Conservation (phyloP, 2,329 filamentous ascomycete genomes). For the Alternaria arborescens region DNA sequence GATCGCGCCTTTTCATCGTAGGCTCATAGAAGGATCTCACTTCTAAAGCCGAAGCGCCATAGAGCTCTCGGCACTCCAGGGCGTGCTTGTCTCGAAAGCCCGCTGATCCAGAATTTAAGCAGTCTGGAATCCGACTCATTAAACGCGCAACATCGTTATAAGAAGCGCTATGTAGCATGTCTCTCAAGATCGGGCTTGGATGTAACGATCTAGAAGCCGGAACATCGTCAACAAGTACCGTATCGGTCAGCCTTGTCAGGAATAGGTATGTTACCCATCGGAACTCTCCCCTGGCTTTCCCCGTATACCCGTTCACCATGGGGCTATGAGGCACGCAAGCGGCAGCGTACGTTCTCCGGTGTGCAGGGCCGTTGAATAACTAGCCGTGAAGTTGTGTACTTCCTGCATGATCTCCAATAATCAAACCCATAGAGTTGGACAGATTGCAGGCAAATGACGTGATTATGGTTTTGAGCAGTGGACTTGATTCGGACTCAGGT, state of each 20-base stretch:
- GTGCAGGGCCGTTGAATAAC: slow-evolving; percentile 7
- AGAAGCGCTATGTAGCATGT: neutral
- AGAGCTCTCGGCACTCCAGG: neutral
- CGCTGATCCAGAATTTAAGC: neutral
- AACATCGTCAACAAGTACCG: neutral
- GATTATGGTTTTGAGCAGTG: neutral
- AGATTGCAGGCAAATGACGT: slow-evolving; percentile 1
- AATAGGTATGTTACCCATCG: slow-evolving; percentile 14
- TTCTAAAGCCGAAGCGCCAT: neutral
- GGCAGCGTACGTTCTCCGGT: slow-evolving; percentile 8
- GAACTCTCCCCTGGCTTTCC: slow-evolving; percentile 11
- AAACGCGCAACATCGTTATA: neutral
- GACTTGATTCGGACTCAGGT: neutral
- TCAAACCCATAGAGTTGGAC: neutral
- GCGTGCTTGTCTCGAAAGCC: neutral
- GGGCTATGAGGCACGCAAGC: slow-evolving; percentile 5
- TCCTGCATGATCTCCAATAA: neutral
- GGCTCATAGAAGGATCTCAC: neutral
- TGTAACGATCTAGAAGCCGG: neutral
- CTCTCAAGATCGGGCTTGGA: neutral
- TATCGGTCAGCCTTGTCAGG: neutral
- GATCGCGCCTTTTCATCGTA: neutral
- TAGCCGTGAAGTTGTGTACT: neutral
- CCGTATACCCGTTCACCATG: neutral
- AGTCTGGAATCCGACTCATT: neutral